Percentiles rank a stretch among this genome's conserved stretches.
phyloP scores from a whole-genome alignment of 2,329 filamentous ascomycete genomes.

The Rutstroemia sp. region DNA sequence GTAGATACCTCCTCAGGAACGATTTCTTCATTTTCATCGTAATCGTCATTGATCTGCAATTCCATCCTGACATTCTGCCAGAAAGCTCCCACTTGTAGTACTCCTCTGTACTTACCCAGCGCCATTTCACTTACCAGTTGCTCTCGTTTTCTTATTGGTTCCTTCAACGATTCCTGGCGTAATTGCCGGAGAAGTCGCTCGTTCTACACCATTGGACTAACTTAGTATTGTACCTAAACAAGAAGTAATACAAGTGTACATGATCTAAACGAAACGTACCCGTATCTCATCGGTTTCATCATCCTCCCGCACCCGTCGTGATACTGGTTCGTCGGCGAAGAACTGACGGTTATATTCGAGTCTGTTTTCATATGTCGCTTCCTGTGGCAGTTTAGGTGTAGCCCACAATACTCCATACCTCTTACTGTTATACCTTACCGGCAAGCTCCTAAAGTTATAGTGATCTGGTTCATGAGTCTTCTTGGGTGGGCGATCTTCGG shows the following conservation, averaged over 20 bases:
- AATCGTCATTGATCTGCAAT: slow-evolving; percentile 9
- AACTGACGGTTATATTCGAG: slow-evolving; percentile 14
- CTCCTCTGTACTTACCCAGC: slow-evolving; percentile 6
- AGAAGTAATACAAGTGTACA: too few relatives aligned
- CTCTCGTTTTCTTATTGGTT: neutral
- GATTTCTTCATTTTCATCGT: neutral
- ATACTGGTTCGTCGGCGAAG: slow-evolving; percentile 13
- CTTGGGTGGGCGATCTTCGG: neutral
- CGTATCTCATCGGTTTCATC: slow-evolving; percentile 2
- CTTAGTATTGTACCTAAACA: neutral
- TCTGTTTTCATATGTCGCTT: slow-evolving; percentile 10
- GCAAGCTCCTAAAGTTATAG: too few relatives aligned
- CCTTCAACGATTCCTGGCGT: slow-evolving; percentile 12
- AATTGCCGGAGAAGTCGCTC: slow-evolving; percentile 10
- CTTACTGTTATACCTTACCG: too few relatives aligned
- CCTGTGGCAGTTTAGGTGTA: neutral
- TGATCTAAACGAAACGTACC: neutral
- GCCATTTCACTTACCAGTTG: neutral
- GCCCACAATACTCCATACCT: too few relatives aligned
- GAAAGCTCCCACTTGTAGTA: slow-evolving; percentile 14
- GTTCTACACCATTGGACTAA: neutral
- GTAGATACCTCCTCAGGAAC: neutral
- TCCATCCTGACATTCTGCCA: slow-evolving; percentile 18
- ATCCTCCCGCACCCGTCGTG: slow-evolving; percentile 14
- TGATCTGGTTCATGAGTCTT: too few relatives aligned